A percentile compares a stretch with the other conserved stretches of the same genome.
Conservation (phyloP, 495 filamentous ascomycete genomes). For the Zalerion maritima region DNA sequence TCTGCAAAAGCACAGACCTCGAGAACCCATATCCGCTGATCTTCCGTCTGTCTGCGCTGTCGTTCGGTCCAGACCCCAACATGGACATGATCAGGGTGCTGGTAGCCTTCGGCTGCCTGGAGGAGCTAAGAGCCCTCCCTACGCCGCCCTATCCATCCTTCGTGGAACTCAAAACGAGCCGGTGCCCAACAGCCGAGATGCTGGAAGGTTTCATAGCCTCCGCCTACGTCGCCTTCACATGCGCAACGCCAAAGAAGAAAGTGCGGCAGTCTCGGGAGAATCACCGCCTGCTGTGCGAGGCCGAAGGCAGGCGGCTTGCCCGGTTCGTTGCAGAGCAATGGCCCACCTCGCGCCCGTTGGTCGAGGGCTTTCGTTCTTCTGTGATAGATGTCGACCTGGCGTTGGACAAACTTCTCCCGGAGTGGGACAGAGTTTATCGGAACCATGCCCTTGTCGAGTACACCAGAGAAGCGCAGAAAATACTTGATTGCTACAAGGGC, state of each 20-base stretch:
- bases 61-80: conserved; percentile 18
- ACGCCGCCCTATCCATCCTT: conserved; percentile 16
- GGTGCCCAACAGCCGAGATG: conserved; percentile 13
- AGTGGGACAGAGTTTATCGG: conserved; percentile 32
- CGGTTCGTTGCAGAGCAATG: conserved; percentile 16
- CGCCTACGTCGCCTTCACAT: conserved; percentile 5
- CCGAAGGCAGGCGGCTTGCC: conserved; percentile 15
- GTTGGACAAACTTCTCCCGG: conserved; percentile 23
- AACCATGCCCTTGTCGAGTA: conserved; percentile 32
- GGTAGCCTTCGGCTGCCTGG: conserved; percentile 14
- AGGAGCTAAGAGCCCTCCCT: conserved; percentile 11
- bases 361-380: conserved; percentile 3
- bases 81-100: conserved; percentile 16
- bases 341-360: conserved; percentile 16
- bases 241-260: conserved; percentile 7
- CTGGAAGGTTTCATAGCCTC: conserved; percentile 10
- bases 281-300: conserved; percentile 12
- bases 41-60: conserved; percentile 15
- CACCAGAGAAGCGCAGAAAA: conserved; percentile 22
- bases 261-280: conserved; percentile 10
- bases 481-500: conserved; percentile 15
- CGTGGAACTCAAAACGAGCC: conserved; percentile 15
- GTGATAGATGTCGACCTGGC: conserved; percentile 21
- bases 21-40: conserved; percentile 11
- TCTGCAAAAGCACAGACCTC: conserved; percentile 10